These are phyloP conservation scores for Daldinia sp. DNA, from an alignment of 2,329 filamentous ascomycete species.

Conservation along the genomic window DNA sequence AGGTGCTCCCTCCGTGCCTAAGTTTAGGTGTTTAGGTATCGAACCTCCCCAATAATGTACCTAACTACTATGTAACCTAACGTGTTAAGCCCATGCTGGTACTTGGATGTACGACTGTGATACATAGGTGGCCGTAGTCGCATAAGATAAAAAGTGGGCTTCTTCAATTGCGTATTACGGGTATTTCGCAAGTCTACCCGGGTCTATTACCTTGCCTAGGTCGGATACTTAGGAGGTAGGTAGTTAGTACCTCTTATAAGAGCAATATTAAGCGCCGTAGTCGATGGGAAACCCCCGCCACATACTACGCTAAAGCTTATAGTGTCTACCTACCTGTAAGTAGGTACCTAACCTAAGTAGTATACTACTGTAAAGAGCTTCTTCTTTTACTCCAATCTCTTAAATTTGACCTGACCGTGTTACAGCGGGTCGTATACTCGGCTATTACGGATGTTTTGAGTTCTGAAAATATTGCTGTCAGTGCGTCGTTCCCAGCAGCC, in stretches of 20 bases:
- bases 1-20: background rate
- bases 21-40: no score
- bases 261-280: background rate
- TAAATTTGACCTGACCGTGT: background rate
- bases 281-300: background rate
- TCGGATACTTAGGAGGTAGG: no score
- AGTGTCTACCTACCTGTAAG: no score
- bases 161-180: background rate
- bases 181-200: background rate
- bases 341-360: no score
- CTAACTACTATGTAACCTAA: no score
- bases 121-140: background rate
- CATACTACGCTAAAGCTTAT: background rate
- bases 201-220: no score
- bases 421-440: background rate
- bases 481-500: background rate
- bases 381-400: no score
- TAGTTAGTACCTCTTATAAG: no score
- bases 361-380: no score
- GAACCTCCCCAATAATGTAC: no score
- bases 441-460: background rate
- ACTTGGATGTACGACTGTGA: no score
- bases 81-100: no score
- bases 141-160: background rate
- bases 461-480: background rate